These are phyloP conservation scores for Rhodocollybia butyracea DNA, from an alignment of 768 basidiomycete genomes.

Conservation along the genomic window DNA sequence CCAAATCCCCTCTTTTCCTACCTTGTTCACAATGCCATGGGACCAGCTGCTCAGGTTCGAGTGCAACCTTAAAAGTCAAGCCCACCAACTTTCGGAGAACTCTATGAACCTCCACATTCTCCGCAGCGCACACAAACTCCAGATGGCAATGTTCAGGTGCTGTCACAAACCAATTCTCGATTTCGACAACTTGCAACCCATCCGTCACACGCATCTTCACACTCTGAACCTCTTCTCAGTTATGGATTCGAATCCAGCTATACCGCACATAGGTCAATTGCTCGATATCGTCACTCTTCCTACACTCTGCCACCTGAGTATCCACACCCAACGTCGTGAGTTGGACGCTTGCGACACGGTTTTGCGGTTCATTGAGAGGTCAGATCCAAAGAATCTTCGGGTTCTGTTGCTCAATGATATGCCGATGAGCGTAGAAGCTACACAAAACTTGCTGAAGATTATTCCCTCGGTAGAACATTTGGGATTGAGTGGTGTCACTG, in stretches of 20 bases:
- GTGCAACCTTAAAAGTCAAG: background rate
- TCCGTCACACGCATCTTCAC: background rate
- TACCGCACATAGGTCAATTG: background rate
- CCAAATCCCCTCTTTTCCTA: background rate
- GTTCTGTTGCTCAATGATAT: background rate
- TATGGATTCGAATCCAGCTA: background rate
- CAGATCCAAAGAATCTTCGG: background rate
- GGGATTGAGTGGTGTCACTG: background rate
- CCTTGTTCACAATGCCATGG: background rate
- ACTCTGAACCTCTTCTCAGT: background rate
- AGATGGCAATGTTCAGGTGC: background rate
- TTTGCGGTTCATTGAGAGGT: background rate
- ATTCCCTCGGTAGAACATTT: background rate
- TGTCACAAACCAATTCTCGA: background rate
- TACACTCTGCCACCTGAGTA: background rate
- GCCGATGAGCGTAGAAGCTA: background rate
- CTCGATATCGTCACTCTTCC: background rate
- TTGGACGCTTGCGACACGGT: background rate
- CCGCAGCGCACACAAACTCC: background rate
- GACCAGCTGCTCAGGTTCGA: background rate
- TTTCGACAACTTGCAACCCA: background rate
- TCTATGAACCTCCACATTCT: background rate
- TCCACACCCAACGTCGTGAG: background rate
- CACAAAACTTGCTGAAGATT: background rate
- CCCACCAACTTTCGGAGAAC: background rate